Percentiles rank a stretch among this genome's conserved stretches.
These are phyloP conservation scores for Peziza echinospora DNA, from an alignment of 495 filamentous ascomycete species.

Conservation along the genomic window DNA sequence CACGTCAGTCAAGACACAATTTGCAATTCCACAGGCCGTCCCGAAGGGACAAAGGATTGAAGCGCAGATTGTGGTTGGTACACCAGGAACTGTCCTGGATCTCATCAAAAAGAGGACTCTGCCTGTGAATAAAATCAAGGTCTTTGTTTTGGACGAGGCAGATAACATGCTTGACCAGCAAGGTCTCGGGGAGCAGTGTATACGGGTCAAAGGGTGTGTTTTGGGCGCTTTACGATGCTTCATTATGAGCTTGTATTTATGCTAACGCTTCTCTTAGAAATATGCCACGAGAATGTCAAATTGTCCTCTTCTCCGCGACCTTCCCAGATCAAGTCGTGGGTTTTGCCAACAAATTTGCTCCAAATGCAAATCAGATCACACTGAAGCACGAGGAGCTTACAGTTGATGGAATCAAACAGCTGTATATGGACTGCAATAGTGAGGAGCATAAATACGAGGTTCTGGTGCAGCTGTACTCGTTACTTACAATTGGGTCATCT, in stretches of 20 bases:
- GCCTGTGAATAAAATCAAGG: conserved; percentile 39
- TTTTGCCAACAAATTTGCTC: conserved; percentile 62
- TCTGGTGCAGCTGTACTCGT: conserved; percentile 75
- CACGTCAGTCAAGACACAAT: conserved; percentile 45
- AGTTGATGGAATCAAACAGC: conserved; percentile 87
- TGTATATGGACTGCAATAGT: conserved; percentile 74
- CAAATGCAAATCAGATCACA: conserved; percentile 68
- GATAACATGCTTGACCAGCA: conserved; percentile 94
- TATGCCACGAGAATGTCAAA: conserved; percentile 34
- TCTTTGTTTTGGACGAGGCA: conserved; percentile 79
- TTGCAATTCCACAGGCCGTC: conserved; percentile 59
- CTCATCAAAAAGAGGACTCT: conserved; percentile 52
- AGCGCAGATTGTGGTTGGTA: conserved; percentile 68
- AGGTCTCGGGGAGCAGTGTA: conserved; percentile 83
- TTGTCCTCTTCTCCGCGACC: conserved; percentile 88
- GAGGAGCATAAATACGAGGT: conserved; percentile 70
- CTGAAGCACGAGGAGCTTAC: conserved; percentile 79
- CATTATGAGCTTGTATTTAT: not conserved
- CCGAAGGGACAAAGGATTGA: conserved; percentile 37
- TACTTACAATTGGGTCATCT: conserved; percentile 86
- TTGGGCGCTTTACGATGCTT: not conserved
- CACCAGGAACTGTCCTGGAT: conserved; percentile 81
- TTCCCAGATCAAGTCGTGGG: conserved; percentile 66
- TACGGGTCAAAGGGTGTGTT: conserved; percentile 62
- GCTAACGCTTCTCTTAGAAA: no score